phyloP scores from a whole-genome alignment of 331 rosid genomes.

The Cydonia oblonga region DNA sequence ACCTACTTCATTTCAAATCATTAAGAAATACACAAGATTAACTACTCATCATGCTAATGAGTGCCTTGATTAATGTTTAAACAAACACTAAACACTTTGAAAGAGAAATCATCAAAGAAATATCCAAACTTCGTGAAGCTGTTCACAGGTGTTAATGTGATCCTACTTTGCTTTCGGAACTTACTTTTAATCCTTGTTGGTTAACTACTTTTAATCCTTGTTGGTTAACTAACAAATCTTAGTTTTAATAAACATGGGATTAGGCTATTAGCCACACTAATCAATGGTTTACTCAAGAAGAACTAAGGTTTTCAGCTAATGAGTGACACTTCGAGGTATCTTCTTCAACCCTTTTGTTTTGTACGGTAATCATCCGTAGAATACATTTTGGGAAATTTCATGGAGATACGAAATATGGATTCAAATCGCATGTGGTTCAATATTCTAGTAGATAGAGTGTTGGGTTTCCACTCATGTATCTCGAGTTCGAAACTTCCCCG shows the following conservation, averaged over 20 bases:
- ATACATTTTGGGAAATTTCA: no score
- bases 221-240: not conserved
- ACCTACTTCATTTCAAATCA: constrained; percentile 29
- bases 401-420: no score
- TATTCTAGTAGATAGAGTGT: no score
- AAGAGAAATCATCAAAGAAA: not conserved
- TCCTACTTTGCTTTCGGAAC: not conserved
- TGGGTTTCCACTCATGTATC: no score
- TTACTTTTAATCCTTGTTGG: not conserved
- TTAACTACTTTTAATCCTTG: not conserved
- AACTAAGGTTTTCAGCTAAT: no score
- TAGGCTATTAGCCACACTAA: no score
- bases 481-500: no score
- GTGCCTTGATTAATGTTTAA: constrained; percentile 34
- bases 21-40: not conserved
- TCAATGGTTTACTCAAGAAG: no score
- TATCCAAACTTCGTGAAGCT: not conserved
- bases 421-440: no score
- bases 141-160: not conserved
- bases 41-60: not conserved
- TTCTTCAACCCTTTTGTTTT: not conserved
- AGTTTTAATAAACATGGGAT: no score
- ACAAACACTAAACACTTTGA: not conserved
- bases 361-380: not conserved
- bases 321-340: no score